phyloP scores from a whole-genome alignment of 2,329 filamentous ascomycete genomes.

The Trichocomaceae sp. region DNA sequence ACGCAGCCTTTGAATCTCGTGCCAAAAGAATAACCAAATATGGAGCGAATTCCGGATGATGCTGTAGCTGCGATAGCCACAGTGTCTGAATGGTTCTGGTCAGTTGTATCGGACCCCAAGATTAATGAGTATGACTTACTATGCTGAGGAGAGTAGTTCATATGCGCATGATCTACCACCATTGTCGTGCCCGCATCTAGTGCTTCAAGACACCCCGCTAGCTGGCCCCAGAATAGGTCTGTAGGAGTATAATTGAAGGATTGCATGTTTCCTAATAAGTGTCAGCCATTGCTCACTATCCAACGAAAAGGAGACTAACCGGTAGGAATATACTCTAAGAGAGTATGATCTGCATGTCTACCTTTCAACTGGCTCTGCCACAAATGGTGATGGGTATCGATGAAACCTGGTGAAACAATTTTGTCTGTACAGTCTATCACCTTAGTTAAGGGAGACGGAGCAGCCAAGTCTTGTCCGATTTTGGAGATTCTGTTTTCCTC shows the following conservation, averaged over 20 bases:
- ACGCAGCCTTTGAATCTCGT: background rate
- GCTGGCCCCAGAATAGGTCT: slow-evolving; percentile 10
- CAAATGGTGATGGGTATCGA: slow-evolving; percentile 10
- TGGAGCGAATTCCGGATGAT: slow-evolving; percentile 1
- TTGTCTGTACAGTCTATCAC: slow-evolving; percentile 5
- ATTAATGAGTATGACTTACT: background rate
- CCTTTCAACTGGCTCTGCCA: slow-evolving; percentile 11
- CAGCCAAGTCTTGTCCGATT: background rate
- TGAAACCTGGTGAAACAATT: slow-evolving; percentile 7
- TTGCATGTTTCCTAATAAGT: slow-evolving; percentile 2
- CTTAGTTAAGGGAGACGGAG: background rate
- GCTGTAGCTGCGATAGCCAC: slow-evolving; percentile 1
- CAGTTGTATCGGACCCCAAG: too few species aligned
- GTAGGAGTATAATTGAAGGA: background rate
- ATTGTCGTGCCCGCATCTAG: slow-evolving; percentile 6
- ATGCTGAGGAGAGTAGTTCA: background rate
- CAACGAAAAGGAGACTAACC: background rate
- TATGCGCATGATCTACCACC: slow-evolving; percentile 9
- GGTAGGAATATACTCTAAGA: slow-evolving; percentile 5
- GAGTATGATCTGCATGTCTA: slow-evolving; percentile 1
- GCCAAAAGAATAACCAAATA: slow-evolving; percentile 7
- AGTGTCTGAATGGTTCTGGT: background rate
- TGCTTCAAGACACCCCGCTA: slow-evolving; percentile 5
- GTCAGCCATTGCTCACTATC: background rate
- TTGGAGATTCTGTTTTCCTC: background rate